phyloP scores from a whole-genome alignment of 495 filamentous ascomycete species.

The Bacidia gigantensis region DNA sequence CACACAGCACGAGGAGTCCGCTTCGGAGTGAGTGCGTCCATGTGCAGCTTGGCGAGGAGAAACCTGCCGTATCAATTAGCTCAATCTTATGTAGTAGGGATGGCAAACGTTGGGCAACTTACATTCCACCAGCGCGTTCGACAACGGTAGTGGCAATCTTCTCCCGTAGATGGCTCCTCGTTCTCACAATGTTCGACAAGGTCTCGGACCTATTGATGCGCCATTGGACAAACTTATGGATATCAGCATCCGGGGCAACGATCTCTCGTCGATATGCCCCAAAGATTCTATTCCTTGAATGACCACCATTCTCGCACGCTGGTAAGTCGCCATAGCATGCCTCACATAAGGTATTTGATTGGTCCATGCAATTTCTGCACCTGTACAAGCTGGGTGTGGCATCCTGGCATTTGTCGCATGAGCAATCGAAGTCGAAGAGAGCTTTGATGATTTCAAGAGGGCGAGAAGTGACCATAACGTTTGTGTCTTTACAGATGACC shows the following conservation, averaged over 20 bases:
- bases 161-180: constrained; percentile 9
- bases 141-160: constrained; percentile 13
- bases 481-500: neutral
- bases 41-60: constrained; percentile 37
- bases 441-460: constrained; percentile 7
- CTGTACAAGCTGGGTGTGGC: neutral
- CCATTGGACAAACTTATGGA: constrained; percentile 20
- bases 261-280: constrained; percentile 10
- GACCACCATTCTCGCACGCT: constrained; percentile 4
- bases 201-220: constrained; percentile 8
- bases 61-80: constrained; percentile 28
- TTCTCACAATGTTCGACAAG: constrained; percentile 12
- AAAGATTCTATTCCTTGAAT: constrained; percentile 6
- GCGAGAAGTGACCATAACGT: constrained; percentile 15
- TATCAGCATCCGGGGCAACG: constrained; percentile 18
- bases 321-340: constrained; percentile 4
- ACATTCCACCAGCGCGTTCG: constrained; percentile 19
- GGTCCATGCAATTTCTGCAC: constrained; percentile 4
- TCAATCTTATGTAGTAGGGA: too few relatives aligned
- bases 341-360: constrained; percentile 8
- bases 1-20: constrained; percentile 20
- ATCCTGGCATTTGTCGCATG: constrained; percentile 11
- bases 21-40: constrained; percentile 31
- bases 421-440: constrained; percentile 3
- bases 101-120: constrained; percentile 4